Conservation (phyloP, 2,329 filamentous ascomycete species). For the Fusarium continuum region DNA sequence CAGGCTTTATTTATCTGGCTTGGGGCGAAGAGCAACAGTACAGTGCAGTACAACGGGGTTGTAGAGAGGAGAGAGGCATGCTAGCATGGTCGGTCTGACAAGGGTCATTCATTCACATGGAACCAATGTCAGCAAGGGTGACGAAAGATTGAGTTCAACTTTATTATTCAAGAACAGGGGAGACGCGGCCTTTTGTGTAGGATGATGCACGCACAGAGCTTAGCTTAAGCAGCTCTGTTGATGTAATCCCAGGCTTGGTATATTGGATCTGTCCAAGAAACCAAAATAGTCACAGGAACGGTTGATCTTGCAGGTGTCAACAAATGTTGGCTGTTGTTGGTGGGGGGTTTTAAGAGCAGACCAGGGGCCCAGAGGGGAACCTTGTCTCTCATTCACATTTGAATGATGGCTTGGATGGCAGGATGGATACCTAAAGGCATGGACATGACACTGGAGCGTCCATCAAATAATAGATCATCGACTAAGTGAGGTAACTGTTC, state of each 20-base stretch:
- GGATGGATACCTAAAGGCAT: too few species aligned
- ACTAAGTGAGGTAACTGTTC: too few species aligned
- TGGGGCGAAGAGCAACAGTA: background rate
- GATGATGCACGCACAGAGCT: conserved; percentile 19
- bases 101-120: background rate
- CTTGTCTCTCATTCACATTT: background rate
- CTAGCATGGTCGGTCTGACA: background rate
- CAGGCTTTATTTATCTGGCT: conserved; percentile 1
- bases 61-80: too few species aligned
- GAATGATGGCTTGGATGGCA: background rate
- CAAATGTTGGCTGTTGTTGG: background rate
- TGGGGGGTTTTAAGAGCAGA: background rate
- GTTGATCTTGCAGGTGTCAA: background rate
- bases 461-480: background rate
- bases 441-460: too few species aligned
- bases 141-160: conserved; percentile 5
- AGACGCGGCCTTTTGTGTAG: conserved; percentile 27
- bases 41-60: too few species aligned
- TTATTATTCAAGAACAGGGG: background rate
- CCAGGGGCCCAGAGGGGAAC: conserved; percentile 17
- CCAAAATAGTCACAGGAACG: background rate
- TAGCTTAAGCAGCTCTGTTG: conserved; percentile 5
- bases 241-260: conserved; percentile 1
- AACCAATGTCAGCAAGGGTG: background rate
- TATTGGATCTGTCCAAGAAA: background rate